Evolutionary conservation across 192 early-diverging fungal species (phyloP).

Genomic region (Coemansia sp.): DNA sequence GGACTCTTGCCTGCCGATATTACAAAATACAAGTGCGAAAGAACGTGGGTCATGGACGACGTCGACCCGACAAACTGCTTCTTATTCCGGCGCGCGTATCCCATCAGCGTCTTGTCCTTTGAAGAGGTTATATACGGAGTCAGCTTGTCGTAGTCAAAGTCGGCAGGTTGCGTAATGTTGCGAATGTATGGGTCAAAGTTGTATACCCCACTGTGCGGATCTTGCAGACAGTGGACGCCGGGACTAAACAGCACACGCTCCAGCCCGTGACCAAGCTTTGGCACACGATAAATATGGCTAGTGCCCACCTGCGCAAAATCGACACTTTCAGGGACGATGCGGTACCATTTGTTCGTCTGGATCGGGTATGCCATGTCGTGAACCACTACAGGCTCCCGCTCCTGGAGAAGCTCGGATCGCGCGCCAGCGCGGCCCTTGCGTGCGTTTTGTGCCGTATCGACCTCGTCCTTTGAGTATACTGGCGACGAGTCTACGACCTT

Average conservation of each 20-base stretch:
- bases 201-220: conserved; percentile 68
- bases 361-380: conserved; percentile 29
- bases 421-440: conserved; percentile 10
- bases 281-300: conserved; percentile 43
- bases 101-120: conserved; percentile 58
- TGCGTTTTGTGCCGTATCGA: background rate
- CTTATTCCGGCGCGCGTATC: conserved; percentile 51
- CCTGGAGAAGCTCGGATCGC: conserved; percentile 19
- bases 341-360: conserved; percentile 44
- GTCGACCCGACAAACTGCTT: conserved; percentile 80
- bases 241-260: conserved; percentile 60
- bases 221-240: conserved; percentile 77
- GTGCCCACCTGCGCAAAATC: conserved; percentile 18
- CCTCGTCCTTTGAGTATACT: conserved; percentile 37
- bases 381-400: conserved; percentile 44
- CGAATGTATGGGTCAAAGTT: conserved; percentile 82
- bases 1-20: conserved; percentile 64
- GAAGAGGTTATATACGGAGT: conserved; percentile 81
- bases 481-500: conserved; percentile 12
- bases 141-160: conserved; percentile 80
- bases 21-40: conserved; percentile 75
- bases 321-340: conserved; percentile 15
- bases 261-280: conserved; percentile 44
- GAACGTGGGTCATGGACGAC: conserved; percentile 73
- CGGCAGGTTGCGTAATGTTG: conserved; percentile 69